Evolutionary conservation across 78 protist genomes (phyloP).

Genomic region (Anaeramoeba flamelloides): DNA sequence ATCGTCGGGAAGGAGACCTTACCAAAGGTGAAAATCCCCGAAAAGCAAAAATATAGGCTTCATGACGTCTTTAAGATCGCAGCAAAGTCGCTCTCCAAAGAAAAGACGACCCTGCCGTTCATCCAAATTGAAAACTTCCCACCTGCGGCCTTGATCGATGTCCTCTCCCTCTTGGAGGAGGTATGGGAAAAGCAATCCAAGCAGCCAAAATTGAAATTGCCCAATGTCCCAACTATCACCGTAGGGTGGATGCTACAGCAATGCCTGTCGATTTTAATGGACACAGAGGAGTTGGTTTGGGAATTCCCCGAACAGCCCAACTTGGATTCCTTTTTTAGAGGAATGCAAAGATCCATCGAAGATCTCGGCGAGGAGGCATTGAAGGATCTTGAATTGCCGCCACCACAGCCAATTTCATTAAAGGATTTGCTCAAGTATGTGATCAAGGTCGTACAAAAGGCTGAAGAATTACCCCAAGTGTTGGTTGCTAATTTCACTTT

Average conservation of each 20-base stretch:
- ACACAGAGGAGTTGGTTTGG: not conserved
- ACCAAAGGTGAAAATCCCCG: not conserved
- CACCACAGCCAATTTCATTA: not conserved
- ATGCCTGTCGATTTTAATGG: not conserved
- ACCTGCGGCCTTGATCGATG: not conserved
- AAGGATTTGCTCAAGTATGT: not conserved
- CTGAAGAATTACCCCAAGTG: not conserved
- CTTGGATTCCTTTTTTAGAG: not conserved
- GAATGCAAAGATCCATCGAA: not conserved
- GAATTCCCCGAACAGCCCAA: not conserved
- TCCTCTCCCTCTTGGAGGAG: not conserved
- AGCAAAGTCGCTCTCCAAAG: not conserved
- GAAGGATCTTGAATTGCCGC: not conserved
- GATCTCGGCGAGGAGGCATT: not conserved
- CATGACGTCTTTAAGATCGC: not conserved
- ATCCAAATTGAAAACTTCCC: not conserved
- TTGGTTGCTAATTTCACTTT: not conserved
- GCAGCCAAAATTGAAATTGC: not conserved
- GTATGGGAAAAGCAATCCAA: not conserved
- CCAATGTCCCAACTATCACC: not conserved
- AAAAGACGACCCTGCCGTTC: not conserved
- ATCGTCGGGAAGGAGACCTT: not conserved
- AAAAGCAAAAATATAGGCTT: not conserved
- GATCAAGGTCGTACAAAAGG: not conserved
- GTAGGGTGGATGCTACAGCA: not conserved